phyloP scores from a whole-genome alignment of 2,329 filamentous ascomycete genomes.

The Cercospora canescens region DNA sequence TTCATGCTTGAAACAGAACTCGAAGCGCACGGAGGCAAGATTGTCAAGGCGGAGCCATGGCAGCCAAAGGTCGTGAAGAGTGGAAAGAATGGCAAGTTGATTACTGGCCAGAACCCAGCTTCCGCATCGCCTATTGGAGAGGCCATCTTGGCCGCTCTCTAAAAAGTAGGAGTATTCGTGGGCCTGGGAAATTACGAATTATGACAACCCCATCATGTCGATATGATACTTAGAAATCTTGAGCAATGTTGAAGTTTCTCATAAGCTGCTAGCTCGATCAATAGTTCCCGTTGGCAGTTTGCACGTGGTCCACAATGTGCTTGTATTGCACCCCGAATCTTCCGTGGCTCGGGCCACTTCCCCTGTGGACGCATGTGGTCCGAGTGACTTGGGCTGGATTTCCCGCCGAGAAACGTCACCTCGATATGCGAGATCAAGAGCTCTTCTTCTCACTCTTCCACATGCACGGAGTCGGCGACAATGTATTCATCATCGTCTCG shows the following conservation, averaged over 20 bases:
- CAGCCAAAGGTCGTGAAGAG: conserved; percentile 44
- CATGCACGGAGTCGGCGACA: not conserved
- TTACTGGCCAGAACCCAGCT: conserved; percentile 52
- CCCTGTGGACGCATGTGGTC: not conserved
- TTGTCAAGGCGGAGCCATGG: conserved; percentile 57
- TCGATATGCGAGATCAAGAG: not conserved
- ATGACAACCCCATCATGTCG: not conserved
- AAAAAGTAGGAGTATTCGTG: not conserved
- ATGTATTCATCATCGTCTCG: not conserved
- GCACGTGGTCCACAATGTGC: no score
- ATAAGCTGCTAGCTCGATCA: not conserved
- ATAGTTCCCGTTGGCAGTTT: no score
- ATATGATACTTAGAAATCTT: not conserved
- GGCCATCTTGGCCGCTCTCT: conserved; percentile 36
- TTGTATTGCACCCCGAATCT: no score
- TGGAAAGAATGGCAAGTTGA: conserved; percentile 40
- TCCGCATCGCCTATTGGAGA: conserved; percentile 46
- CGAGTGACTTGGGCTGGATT: not conserved
- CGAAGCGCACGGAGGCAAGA: conserved; percentile 54
- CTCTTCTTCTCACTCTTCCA: not conserved
- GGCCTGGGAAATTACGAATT: not conserved
- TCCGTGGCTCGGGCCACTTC: not conserved
- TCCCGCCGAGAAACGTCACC: not conserved
- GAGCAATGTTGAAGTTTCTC: not conserved
- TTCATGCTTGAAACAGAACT: conserved; percentile 63